Percentiles rank a stretch among this genome's conserved stretches.
Evolutionary conservation across 2,329 filamentous ascomycete species (phyloP).

Genomic region (Arthrobotrys entomopaga): DNA sequence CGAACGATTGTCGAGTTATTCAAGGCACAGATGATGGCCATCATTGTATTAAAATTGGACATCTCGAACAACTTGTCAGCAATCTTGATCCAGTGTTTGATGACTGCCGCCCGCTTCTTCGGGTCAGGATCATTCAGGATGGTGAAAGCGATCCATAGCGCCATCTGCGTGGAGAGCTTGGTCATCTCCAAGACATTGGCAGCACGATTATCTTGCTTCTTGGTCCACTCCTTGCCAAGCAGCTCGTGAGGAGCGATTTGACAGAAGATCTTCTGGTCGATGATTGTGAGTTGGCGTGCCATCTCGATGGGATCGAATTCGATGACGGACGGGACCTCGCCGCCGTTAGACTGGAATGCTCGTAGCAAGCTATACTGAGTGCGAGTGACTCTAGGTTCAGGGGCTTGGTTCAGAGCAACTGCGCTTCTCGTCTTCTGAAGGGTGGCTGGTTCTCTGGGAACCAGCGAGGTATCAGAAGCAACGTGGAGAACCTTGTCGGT

Average conservation of each 20-base stretch:
- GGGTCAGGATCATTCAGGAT: constrained; percentile 88
- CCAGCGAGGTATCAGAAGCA: constrained; percentile 72
- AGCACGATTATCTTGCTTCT: constrained; percentile 80
- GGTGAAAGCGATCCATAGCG: constrained; percentile 90
- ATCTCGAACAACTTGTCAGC: constrained; percentile 85
- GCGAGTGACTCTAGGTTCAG: constrained; percentile 78
- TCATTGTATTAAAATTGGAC: constrained; percentile 94
- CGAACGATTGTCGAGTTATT: constrained; percentile 91
- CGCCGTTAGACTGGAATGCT: constrained; percentile 76
- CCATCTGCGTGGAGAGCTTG: constrained; percentile 87
- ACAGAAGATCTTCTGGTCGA: constrained; percentile 90
- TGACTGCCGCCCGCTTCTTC: constrained; percentile 87
- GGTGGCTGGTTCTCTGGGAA: constrained; percentile 81
- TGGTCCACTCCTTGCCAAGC: constrained; percentile 91
- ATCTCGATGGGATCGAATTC: constrained; percentile 93
- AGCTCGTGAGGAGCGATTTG: constrained; percentile 92
- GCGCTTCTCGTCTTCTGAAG: constrained; percentile 69
- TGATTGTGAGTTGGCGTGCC: constrained; percentile 89
- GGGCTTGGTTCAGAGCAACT: constrained; percentile 57
- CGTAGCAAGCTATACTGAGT: constrained; percentile 78
- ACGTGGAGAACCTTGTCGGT: constrained; percentile 79
- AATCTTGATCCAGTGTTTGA: constrained; percentile 99
- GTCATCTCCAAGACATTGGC: constrained; percentile 96
- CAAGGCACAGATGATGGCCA: constrained; percentile 95
- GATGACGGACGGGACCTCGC: constrained; percentile 76